Base-by-base conservation (phyloP, 805 yeast species). In the Candida chilensis region DNA sequence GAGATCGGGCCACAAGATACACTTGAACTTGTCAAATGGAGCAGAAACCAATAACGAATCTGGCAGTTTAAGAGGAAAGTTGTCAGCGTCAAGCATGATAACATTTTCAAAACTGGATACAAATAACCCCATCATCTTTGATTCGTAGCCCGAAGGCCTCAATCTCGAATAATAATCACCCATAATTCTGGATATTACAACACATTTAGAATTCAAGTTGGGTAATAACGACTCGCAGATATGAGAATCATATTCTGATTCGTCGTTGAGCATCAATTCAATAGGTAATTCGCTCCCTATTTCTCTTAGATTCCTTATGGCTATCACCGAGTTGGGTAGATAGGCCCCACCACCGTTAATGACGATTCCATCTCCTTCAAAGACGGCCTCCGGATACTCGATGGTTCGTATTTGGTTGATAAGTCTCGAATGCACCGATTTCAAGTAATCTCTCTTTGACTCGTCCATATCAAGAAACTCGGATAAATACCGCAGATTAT, bases 321-420 rank as follows among this genome's bases (percentile, higher is more conserved):
- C 73, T 16, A 81, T 56, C 22, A 81, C 54, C 4, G 86, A 73
- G 41, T 79, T 62, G 67, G 88, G 78, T 37, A 82, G 74, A 52
- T 74, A 81, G 41, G 69, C 71, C 3, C 88, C 92, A 27, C 94
- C 94, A 20, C 90, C 94, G 17, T 82, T 87, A 43, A 64, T 75
- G 16, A 72, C 90, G 13, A 78, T 64, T 7, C 78, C 84, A 34
- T 67, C 57, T 1, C 78, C 75, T n/a, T n/a, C 32, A 16, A 54
- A 35, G n/a, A 43, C 41, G 8, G 31, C 20, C 4, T 54, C 46
- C 4, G 60, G 60, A 3, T 38, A 34, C 9, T 48, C 38, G 16
- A 55, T 32, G 3, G 35, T 28, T 29, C 48, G 47, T 29, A 60
- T 36, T 11, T 35, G 32, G 8, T 41, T 36, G 5, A 55, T 58